Evolutionary conservation across 2,329 filamentous ascomycete species (phyloP), one percentile per base, ranked within the genome.

Genomic region (Pseudogymnoascus sp.): DNA sequence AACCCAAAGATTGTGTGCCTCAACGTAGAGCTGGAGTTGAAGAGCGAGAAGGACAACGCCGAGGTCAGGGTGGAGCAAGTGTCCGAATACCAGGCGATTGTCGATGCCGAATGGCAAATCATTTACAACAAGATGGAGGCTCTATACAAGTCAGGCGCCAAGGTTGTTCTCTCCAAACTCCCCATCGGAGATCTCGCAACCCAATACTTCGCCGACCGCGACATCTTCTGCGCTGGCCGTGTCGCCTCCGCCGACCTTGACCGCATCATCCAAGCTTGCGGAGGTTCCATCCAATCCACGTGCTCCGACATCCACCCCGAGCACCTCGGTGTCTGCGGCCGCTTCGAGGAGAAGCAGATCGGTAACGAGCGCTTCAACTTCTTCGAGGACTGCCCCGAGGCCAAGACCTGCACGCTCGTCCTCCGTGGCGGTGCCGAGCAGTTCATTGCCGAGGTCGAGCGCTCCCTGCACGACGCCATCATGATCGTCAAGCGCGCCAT

Each of bases 401-500:
- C 95, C 68, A 96, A 96, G 84, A 97, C 95, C 1, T 99, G 95
- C 83, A 99, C 95, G 8, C 82, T 99, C 18, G 87, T 99, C 42
- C 87, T 99, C 67, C 90, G 95, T 73, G 95, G 95, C 73, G 95
- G 95, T 68, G 95, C 95, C 37, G 95, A 99, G 81, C 95, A 99
- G 77, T 99, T 99, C 79, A 99, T 99, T 71, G 95, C 95, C 64
- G 95, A 99, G 77, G 95, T 97, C 1, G 95, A 99, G 81, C 90
- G 95, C 68, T 96, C 91, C 74, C 84, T 99, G 69, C 95, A 99
- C 81, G 95, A 99, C 73, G 95, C 95, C 71, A 97, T 99, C 78
- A 99, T 99, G 95, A 96, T 99, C 73, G 95, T 99, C 74, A 97
- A 97, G 86, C 92, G 96, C 66, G 91, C 95, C 29, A 91, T 97